Percentiles rank a stretch among this genome's conserved stretches.
phyloP scores from a whole-genome alignment of 2,329 filamentous ascomycete species.

The Dactylonectria macrodidyma region DNA sequence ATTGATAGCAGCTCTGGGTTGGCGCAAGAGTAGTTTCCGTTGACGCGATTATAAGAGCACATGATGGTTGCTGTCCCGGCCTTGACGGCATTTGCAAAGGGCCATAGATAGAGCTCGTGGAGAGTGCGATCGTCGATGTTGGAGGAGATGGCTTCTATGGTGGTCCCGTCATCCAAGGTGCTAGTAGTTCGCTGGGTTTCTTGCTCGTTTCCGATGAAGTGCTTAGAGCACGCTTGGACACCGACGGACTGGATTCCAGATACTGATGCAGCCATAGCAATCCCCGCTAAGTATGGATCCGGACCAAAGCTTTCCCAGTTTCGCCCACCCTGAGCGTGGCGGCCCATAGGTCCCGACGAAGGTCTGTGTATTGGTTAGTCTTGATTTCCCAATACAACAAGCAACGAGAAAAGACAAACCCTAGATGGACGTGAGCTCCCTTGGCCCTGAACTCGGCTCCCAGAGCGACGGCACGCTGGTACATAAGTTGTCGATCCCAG shows the following conservation, averaged over 20 bases:
- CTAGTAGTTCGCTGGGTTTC: conserved; percentile 56
- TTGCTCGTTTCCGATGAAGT: conserved; percentile 51
- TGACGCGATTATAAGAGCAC: conserved; percentile 48
- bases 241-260: conserved; percentile 79
- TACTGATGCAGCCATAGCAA: conserved; percentile 72
- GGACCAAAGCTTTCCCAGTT: conserved; percentile 76
- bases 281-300: conserved; percentile 80
- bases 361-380: background rate
- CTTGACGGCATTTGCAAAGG: conserved; percentile 46
- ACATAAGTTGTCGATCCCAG: conserved; percentile 17
- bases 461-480: background rate
- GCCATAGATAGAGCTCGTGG: conserved; percentile 46
- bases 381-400: background rate
- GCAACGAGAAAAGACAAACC: background rate
- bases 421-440: conserved; percentile 10
- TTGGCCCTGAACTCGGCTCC: conserved; percentile 11
- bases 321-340: conserved; percentile 55
- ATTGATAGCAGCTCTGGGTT: conserved; percentile 7
- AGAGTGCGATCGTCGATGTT: conserved; percentile 48
- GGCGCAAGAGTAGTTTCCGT: conserved; percentile 15
- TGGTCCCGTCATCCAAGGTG: conserved; percentile 9
- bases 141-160: conserved; percentile 35
- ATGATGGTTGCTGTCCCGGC: conserved; percentile 49
- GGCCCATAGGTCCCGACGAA: conserved; percentile 53
- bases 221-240: conserved; percentile 76